Evolutionary conservation across 371 early-diverging fungal genomes (phyloP).

Genomic region (Apophysomyces ossiformis): DNA sequence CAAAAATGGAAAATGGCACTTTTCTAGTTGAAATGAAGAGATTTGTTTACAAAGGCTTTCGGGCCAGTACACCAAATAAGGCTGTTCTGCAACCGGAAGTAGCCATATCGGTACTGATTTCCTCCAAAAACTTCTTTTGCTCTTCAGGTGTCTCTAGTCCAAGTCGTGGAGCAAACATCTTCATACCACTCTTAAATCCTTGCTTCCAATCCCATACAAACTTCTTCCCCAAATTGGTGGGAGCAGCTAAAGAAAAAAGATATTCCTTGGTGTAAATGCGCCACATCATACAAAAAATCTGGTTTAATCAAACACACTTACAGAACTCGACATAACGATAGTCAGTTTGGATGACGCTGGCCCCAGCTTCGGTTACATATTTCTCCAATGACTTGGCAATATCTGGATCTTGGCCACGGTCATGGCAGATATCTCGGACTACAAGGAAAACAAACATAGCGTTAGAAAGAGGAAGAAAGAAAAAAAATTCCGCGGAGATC

Average conservation of each 20-base stretch:
- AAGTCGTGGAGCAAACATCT: slow-evolving; percentile 19
- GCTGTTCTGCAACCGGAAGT: not conserved
- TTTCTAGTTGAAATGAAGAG: not conserved
- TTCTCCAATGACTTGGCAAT: slow-evolving; percentile 21
- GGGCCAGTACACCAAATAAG: not conserved
- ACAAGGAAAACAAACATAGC: not conserved
- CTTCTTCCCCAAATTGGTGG: slow-evolving; percentile 22
- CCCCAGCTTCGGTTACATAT: slow-evolving; percentile 17
- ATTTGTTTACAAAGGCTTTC: not conserved
- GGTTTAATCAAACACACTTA: slow-evolving; percentile 11
- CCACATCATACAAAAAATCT: not conserved
- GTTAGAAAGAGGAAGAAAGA: too few species aligned
- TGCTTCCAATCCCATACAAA: slow-evolving; percentile 33
- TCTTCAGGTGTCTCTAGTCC: slow-evolving; percentile 10
- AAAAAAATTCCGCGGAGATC: too few species aligned
- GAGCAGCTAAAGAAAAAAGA: slow-evolving; percentile 12
- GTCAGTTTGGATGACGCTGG: slow-evolving; percentile 23
- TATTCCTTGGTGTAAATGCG: not conserved
- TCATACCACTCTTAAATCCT: slow-evolving; percentile 22
- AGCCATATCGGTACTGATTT: not conserved
- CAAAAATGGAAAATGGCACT: not conserved
- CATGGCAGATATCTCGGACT: not conserved
- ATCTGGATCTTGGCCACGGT: slow-evolving; percentile 30
- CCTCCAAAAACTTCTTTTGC: slow-evolving; percentile 4
- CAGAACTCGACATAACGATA: slow-evolving; percentile 27